Conservation (phyloP, 768 basidiomycete species). For the Kwoniella dendrophila region DNA sequence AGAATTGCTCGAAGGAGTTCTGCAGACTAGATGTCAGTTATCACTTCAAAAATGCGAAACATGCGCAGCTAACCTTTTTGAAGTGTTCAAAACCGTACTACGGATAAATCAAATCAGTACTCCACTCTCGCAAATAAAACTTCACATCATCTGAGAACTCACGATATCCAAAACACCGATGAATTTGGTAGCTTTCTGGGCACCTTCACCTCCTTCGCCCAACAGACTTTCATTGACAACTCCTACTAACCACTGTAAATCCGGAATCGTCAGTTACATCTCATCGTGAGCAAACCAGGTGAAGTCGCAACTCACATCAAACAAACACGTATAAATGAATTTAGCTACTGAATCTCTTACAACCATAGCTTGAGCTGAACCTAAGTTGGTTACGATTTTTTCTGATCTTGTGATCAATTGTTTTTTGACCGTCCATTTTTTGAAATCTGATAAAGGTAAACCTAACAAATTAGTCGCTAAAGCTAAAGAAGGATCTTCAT, state of each 20-base stretch:
- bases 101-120: too few species aligned
- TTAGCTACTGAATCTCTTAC: constrained; percentile 97
- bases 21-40: constrained; percentile 14
- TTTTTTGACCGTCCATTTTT: constrained; percentile 98
- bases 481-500: constrained; percentile 75
- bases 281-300: background rate
- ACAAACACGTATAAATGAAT: constrained; percentile 97
- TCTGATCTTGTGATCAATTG: constrained; percentile 92
- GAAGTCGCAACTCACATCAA: constrained; percentile 63
- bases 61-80: constrained; percentile 63
- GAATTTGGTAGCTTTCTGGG: constrained; percentile 91
- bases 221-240: constrained; percentile 96
- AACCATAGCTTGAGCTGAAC: constrained; percentile 82
- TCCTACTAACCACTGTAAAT: constrained; percentile 76
- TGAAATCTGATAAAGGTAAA: constrained; percentile 86
- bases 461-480: constrained; percentile 88
- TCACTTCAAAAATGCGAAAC: background rate
- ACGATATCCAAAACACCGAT: constrained; percentile 95
- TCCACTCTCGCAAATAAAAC: too few species aligned
- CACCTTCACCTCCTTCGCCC: constrained; percentile 90
- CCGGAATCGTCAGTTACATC: constrained; percentile 6
- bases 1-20: constrained; percentile 80
- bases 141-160: constrained; percentile 11
- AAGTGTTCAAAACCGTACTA: constrained; percentile 92
- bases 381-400: constrained; percentile 88